These are phyloP conservation scores for Ananas comosus DNA, from an alignment of 176 grass and related monocot species.

Conservation along the genomic window DNA sequence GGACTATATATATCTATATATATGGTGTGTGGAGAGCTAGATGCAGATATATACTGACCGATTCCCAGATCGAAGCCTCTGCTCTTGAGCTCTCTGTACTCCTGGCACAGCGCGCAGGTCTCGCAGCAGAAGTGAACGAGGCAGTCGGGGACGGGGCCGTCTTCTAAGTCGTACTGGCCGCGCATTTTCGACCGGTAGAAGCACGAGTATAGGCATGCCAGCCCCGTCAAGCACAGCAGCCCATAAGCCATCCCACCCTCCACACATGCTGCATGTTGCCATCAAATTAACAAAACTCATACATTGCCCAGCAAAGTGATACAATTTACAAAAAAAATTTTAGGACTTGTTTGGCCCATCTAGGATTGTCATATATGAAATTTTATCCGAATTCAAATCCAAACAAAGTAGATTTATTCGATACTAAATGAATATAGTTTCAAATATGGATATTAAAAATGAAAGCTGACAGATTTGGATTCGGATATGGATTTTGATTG, in stretches of 20 bases:
- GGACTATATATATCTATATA: no score
- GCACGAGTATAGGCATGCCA: constrained; percentile 85
- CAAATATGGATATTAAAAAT: no score
- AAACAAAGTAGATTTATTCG: background rate
- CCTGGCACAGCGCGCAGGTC: constrained; percentile 67
- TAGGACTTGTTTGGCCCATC: no score
- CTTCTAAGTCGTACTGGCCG: constrained; percentile 53
- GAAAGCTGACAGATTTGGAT: no score
- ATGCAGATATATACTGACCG: constrained; percentile 27
- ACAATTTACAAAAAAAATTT: no score
- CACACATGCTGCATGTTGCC: constrained; percentile 38
- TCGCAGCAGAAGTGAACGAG: constrained; percentile 86
- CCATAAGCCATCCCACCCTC: constrained; percentile 37
- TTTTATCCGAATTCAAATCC: background rate
- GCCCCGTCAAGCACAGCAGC: constrained; percentile 34
- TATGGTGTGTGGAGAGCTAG: no score
- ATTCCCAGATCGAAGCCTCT: constrained; percentile 87
- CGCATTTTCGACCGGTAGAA: constrained; percentile 69
- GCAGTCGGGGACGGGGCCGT: constrained; percentile 67
- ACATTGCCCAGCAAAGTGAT: no score
- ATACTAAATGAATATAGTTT: no score
- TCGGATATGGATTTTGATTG: no score
- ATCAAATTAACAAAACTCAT: no score
- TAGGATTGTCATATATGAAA: background rate
- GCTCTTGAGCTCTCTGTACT: constrained; percentile 80